Evolutionary conservation across 805 yeast species (phyloP).

Genomic region (Yarrowia yakushimensis): DNA sequence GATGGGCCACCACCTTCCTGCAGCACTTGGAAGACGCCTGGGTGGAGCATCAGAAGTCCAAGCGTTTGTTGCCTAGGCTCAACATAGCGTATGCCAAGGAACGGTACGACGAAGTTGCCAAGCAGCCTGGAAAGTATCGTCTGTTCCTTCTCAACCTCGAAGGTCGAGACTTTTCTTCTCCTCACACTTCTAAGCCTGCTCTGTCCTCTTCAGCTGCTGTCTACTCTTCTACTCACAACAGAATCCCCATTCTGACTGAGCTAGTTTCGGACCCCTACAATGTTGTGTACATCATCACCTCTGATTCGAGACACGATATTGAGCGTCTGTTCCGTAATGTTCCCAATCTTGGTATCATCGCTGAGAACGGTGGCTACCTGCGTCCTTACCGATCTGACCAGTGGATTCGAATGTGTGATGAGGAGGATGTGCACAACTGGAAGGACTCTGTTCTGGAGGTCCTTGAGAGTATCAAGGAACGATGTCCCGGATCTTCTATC

Average conservation of each 20-base stretch:
- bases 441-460: conserved; percentile 54
- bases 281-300: conserved; percentile 67
- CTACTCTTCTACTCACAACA: conserved; percentile 58
- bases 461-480: conserved; percentile 60
- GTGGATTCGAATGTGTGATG: conserved; percentile 32
- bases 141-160: conserved; percentile 54
- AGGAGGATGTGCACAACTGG: conserved; percentile 45
- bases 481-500: conserved; percentile 74
- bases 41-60: conserved; percentile 47
- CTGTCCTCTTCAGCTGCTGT: conserved; percentile 28
- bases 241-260: conserved; percentile 55
- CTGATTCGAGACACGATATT: conserved; percentile 59
- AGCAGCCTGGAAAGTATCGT: conserved; percentile 39
- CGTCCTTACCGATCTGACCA: conserved; percentile 36
- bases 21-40: conserved; percentile 51
- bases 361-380: conserved; percentile 85
- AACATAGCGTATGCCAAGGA: conserved; percentile 36
- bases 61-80: conserved; percentile 35
- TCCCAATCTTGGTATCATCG: conserved; percentile 73
- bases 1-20: conserved; percentile 66
- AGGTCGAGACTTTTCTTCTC: conserved; percentile 32
- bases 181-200: not conserved
- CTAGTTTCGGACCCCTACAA: conserved; percentile 57
- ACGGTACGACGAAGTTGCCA: conserved; percentile 36
- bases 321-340: conserved; percentile 65